Evolutionary conservation across 148 eudicot genomes (phyloP), one percentile per base, ranked within the genome.

Genomic region (Gaultheria prostrata): DNA sequence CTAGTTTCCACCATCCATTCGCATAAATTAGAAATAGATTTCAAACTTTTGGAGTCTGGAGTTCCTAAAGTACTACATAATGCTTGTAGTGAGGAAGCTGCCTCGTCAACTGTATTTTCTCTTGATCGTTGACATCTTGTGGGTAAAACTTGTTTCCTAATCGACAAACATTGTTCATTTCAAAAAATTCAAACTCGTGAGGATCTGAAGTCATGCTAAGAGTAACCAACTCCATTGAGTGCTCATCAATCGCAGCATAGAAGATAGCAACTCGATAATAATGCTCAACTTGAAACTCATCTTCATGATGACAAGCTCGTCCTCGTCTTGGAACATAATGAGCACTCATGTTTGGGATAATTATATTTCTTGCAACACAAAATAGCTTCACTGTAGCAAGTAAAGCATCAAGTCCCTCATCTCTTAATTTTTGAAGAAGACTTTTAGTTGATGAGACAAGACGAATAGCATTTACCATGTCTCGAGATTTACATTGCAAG

Each of bases 1-100:
- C 43, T 39, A 39, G 43, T 39, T 39, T 39, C 43, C 43, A 39
- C 43, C 43, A 39, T 39, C 43, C 76, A 86, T 53, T 74, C 49
- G 35, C 83, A 78, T 54, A 79, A 46, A 0, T 86, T 82, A 3
- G 85, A 59, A 63, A 84, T 57, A 9, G 43, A 39, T 39, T 39
- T 39, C 43, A 79, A 28, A 14, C 12, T 10, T 12, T 49, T 9
- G 53, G 8, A 49, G 12, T 49, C 53, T 49, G 53, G 53, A 49
- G 53, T 49, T 49, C 53, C 53, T n/a, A n/a, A 49, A 8, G 10
- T 12, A 49, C 53, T 49, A 49, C 1, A 49, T 49, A 7, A 12
- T 49, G 53, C 13, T 49, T 49, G 39, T 7, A 46, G 49, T 46
- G 49, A 46, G 49, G 49, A 8, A 46, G 49, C 6, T 46, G 49